Base-by-base conservation (phyloP, 176 grass and related monocot species). In the Musa beccarii region DNA sequence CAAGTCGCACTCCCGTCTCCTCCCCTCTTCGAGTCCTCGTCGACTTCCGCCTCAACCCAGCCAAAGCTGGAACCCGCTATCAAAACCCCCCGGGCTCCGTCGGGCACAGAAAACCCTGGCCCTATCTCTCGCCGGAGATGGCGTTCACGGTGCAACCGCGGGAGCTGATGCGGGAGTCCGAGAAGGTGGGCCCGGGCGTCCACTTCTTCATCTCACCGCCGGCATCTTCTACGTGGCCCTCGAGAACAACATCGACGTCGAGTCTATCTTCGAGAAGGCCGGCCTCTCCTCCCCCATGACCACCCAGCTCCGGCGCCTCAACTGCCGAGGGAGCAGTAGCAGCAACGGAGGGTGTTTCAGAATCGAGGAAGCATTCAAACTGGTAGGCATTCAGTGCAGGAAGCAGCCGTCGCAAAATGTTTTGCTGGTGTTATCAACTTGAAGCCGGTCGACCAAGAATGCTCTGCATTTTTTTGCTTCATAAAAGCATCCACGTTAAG, bases 161-260 rank as follows among this genome's bases (percentile, higher is more conserved):
- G 22, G 22, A 22, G 22, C 22, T 22, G 22, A 22, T 92, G 81
- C 83, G 85, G 83, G 79, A 96, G 87, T 96, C 92, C 81, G 87
- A 87, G 19, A 92, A 88, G 89, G 89, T 96, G 71, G 92, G 87
- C 52, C 0, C 88, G 11, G 83, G 78, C 49, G 92, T 96, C 68
- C 92, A 96, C 72, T 1, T 96, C 73, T 89, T 85, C 79, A 87
- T 96, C 83, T 96, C 73, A 74, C 82, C 67, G 20, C 87, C 1
- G 85, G 92, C 68, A 78, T 92, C 63, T 96, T 92, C 63, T 96
- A 96, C 83, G 83, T 89, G 22, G 92, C 89, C 82, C 86, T 96
- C 78, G 73, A 89, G 75, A 92, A 96, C 85, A 96, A 92, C 92
- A 89, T 92, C 75, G 92, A 96, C 83, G 87, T 96, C 56, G 92